Evolutionary conservation across 75 land plant species (phyloP).

Genomic region (Cryptomeria japonica): DNA sequence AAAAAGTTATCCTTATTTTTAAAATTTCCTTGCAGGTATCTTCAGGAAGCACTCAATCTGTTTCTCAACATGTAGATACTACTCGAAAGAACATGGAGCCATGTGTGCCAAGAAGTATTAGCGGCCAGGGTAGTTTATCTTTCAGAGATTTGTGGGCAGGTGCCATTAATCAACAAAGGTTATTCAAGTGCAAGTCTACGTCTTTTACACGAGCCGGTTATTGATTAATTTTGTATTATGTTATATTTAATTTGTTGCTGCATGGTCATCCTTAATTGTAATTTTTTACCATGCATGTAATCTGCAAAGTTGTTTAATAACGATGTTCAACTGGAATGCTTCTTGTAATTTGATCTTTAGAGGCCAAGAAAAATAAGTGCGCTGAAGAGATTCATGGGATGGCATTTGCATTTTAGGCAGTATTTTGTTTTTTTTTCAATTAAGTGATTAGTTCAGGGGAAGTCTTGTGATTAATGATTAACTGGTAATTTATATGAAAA

Average conservation of each 20-base stretch:
- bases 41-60: background rate
- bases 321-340: background rate
- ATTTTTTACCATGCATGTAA: background rate
- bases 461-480: too few species aligned
- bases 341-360: background rate
- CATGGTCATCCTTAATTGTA: background rate
- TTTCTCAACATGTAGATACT: background rate
- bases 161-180: conserved; percentile 21
- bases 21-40: background rate
- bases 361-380: background rate
- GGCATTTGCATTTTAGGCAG: too few species aligned
- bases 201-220: conserved; percentile 48
- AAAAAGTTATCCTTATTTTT: background rate
- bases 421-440: too few species aligned
- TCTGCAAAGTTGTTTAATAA: background rate
- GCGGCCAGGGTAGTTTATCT: background rate
- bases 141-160: background rate
- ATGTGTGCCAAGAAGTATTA: background rate
- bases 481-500: background rate
- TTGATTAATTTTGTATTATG: background rate
- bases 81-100: background rate
- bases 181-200: conserved; percentile 44
- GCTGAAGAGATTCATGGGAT: too few species aligned
- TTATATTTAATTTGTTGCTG: background rate
- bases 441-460: too few species aligned